Percentiles rank a stretch among this genome's conserved stretches.
phyloP scores from a whole-genome alignment of 2,329 filamentous ascomycete species.

The Decorospora gaudefroyi region DNA sequence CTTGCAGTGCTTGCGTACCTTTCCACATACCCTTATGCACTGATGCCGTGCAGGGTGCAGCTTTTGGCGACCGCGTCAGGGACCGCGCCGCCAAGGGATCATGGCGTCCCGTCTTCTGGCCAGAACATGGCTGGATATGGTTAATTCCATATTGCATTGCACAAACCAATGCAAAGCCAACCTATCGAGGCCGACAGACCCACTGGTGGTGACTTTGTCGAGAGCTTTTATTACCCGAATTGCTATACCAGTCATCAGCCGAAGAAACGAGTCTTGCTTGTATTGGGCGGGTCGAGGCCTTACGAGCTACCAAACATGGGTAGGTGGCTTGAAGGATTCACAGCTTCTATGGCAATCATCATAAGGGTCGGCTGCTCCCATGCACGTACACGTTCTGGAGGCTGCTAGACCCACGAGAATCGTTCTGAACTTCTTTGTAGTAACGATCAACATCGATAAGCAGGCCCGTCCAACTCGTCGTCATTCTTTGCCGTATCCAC shows the following conservation, averaged over 20 bases:
- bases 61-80: constrained; percentile 11
- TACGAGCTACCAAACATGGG: constrained; percentile 31
- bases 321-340: constrained; percentile 35
- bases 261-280: constrained; percentile 23
- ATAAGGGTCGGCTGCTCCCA: constrained; percentile 37
- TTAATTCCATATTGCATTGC: constrained; percentile 33
- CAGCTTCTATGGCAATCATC: constrained; percentile 30
- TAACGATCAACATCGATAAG: constrained; percentile 31
- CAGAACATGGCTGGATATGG: constrained; percentile 29
- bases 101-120: constrained; percentile 20
- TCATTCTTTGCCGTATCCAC: constrained; percentile 29
- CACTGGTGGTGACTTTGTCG: constrained; percentile 13
- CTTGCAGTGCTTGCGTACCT: constrained; percentile 4
- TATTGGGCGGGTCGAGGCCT: constrained; percentile 31
- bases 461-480: constrained; percentile 24
- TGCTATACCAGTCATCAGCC: constrained; percentile 29
- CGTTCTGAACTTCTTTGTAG: constrained; percentile 18
- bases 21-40: constrained; percentile 3
- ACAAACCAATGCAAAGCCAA: constrained; percentile 24
- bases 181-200: constrained; percentile 20
- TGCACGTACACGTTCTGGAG: constrained; percentile 21
- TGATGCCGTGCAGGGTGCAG: constrained; percentile 8
- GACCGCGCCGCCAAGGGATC: constrained; percentile 15
- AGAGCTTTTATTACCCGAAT: constrained; percentile 33
- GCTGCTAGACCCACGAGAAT: constrained; percentile 23